Evolutionary conservation across 2,329 filamentous ascomycete species (phyloP), one percentile per base, ranked within the genome.

Genomic region (Neofusicoccum cordaticola): DNA sequence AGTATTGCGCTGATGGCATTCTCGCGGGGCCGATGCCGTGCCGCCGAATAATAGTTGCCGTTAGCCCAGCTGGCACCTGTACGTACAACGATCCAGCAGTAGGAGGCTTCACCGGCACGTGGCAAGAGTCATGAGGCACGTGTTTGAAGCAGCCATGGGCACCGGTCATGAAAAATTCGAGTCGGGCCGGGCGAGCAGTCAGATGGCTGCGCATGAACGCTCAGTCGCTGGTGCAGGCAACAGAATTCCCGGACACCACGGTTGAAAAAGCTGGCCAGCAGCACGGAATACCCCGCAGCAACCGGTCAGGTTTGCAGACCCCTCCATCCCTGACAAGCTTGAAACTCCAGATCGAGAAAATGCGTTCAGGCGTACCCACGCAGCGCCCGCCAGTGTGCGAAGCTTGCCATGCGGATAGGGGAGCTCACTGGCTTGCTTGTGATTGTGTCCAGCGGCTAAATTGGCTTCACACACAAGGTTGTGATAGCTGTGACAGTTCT

Each of bases 171-270:
- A n/a, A 17, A 60, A 60, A 35, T 47, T 60, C 41, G 56, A 60
- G 19, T 60, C 56, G 56, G 56, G 41, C 56, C 56, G 56, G 13
- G 9, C 13, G 7, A 17, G 27, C n/a, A 22, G 47, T 34, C 56
- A 60, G 56, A 27, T 47, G 56, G 11, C 27, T 15, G 27, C 56
- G 31, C 56, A 60, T 60, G 56, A 58, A 34, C 4, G 39, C 15
- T 45, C 22, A 15, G 41, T 31, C 27, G 27, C 27, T 9, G 41
- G 4, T 39, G 56, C 56, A 60, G 56, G 56, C 56, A 60, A 22
- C 56, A 60, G 56, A 60, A 60, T 35, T 47, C n/a, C 19, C 41
- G 41, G 56, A 58, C 53, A 58, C 53, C 39, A 45, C 41, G 53
- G 53, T 58, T 27, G 9, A 31, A 35, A 34, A 58, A 35, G 19